phyloP scores from a whole-genome alignment of 208 protist genomes.

The Wallacemonas sp. region DNA sequence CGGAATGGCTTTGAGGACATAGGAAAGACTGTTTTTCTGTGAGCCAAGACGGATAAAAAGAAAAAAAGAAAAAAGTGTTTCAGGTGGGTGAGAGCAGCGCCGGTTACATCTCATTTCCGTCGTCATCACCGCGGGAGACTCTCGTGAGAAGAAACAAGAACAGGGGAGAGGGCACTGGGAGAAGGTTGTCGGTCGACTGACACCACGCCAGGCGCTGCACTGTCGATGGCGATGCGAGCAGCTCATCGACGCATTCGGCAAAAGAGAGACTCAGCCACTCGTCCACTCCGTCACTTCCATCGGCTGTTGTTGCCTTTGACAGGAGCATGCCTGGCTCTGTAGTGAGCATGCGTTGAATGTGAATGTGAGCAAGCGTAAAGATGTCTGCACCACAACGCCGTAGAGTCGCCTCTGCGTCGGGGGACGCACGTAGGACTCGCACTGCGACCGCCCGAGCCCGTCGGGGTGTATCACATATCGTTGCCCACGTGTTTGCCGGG shows the following conservation, averaged over 20 bases:
- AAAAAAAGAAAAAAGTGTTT: conserved; percentile 6
- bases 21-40: conserved; percentile 5
- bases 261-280: background rate
- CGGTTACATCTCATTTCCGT: no score
- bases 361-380: background rate
- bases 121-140: background rate
- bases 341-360: background rate
- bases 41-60: background rate
- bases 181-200: background rate
- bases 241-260: background rate
- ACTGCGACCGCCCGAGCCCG: no score
- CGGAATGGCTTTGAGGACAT: background rate
- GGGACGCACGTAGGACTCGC: no score
- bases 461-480: no score
- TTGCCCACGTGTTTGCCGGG: background rate
- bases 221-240: background rate
- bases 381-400: background rate
- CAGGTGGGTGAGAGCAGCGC: no score
- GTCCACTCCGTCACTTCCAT: background rate
- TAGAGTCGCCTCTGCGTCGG: background rate
- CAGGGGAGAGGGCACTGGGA: background rate
- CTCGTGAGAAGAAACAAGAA: background rate
- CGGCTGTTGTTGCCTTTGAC: background rate
- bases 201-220: background rate
- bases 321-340: background rate